Conservation (phyloP, 2,329 filamentous ascomycete species). For the Pseudogymnoascus verrucosus region DNA sequence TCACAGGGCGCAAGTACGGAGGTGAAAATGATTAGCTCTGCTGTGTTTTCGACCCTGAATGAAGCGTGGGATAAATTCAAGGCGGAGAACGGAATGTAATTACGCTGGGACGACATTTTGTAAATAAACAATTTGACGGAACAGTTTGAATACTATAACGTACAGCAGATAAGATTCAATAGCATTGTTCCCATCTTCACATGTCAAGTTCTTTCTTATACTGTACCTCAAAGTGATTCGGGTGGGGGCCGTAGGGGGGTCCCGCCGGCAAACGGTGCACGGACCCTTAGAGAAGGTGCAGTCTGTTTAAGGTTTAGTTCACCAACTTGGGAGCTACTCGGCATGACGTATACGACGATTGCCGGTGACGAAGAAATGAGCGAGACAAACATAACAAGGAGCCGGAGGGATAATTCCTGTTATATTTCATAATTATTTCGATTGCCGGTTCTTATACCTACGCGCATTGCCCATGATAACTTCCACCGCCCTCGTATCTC, state of each 20-base stretch:
- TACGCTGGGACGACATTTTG: neutral
- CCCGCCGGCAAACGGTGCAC: neutral
- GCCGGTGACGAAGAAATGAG: neutral
- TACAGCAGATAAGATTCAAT: neutral
- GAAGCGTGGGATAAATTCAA: constrained; percentile 71
- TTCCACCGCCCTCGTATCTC: neutral
- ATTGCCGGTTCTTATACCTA: neutral
- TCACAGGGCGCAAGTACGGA: constrained; percentile 58
- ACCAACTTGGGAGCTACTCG: neutral
- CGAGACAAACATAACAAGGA: neutral
- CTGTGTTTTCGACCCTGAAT: constrained; percentile 61
- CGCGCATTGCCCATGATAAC: neutral
- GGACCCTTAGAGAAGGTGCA: neutral
- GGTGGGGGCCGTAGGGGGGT: no score
- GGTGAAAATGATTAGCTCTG: constrained; percentile 55
- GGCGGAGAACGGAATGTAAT: constrained; percentile 54
- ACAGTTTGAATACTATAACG: neutral
- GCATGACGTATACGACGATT: constrained; percentile 3
- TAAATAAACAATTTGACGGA: neutral
- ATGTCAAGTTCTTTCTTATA: neutral
- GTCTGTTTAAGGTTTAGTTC: constrained; percentile 8
- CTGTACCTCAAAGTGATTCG: neutral
- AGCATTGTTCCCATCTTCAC: neutral
- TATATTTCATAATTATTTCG: neutral
- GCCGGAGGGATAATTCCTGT: neutral